Percentiles rank a stretch among this genome's conserved stretches.
These are phyloP conservation scores for Wickerhamomyces sp. DNA, from an alignment of 1,139 yeast species.

Conservation along the genomic window DNA sequence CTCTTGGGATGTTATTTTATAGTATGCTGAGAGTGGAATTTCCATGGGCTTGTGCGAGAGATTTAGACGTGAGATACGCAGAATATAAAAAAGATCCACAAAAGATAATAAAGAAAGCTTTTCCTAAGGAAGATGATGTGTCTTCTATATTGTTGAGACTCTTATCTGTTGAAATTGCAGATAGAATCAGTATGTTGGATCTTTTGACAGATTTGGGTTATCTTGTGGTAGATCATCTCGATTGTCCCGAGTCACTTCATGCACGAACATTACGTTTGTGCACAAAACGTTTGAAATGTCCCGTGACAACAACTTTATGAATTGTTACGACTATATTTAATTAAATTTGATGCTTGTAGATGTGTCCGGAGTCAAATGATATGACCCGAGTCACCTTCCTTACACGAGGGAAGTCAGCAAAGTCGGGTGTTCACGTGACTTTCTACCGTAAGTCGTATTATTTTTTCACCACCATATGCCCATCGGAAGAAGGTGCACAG, in stretches of 20 bases:
- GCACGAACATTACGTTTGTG: constrained; percentile 8
- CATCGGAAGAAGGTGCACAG: no score
- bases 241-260: constrained; percentile 10
- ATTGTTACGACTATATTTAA: no score
- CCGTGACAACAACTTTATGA: no score
- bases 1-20: constrained; percentile 40
- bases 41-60: constrained; percentile 84
- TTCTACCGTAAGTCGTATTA: no score
- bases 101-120: constrained; percentile 1
- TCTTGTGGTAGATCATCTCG: constrained; percentile 5
- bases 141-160: constrained; percentile 2
- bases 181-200: constrained; percentile 9
- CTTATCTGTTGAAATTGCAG: constrained; percentile 5
- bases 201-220: constrained; percentile 4
- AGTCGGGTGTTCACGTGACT: no score
- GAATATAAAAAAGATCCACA: constrained; percentile 23
- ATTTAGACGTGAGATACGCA: constrained; percentile 67
- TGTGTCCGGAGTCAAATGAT: no score
- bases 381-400: no score
- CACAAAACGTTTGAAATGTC: no score
- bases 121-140: constrained; percentile 7
- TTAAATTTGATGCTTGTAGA: no score
- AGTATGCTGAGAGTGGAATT: constrained; percentile 41
- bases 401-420: no score
- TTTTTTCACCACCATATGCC: no score